Evolutionary conservation across 352 stramenopile genomes (phyloP), one percentile per base, ranked within the genome.

Genomic region (Pythium brachiatum): DNA sequence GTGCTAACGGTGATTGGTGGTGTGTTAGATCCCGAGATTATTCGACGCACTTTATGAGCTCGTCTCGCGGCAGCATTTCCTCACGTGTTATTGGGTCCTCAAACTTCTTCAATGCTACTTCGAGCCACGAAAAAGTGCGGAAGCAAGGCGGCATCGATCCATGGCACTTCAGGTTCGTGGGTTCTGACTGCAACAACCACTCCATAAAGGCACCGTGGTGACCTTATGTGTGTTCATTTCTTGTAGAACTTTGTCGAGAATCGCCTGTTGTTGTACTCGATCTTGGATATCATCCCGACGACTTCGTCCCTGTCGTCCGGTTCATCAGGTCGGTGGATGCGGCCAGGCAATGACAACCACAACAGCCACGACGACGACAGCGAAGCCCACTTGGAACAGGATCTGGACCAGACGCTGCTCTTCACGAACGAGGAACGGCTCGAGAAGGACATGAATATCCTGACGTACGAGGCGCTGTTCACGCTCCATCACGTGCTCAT

Each of bases 81-180:
- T 92, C 39, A 79, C 66, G 7, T 78, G 70, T 34, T 92, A 90
- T 56, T 92, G 83, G 83, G 84, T 79, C 18, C 64, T 92, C 20
- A 72, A 81, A 39, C 60, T 90, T 11, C 50, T 92, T 9, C 81
- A 92, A 56, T 76, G 75, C 43, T 83, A 87, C 59, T 84, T 92
- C 57, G 79, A 79, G n/a, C 64, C 72, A 21, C 23, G 61, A 48
- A 53, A 72, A 21, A 36, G 38, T 34, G 21, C 70, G 48, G 61
- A 70, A 29, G 58, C 32, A 2, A 73, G 76, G 9, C 57, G 72
- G 12, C 70, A 88, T 41, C 78, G 82, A 13, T 64, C 75, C 7
- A 87, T 81, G 48, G 77, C 79, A 32, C 73, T 89, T 3, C 60
- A 86, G 59, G 64, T 72, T 15, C 13, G 62, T 68, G 11, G 18